A percentile compares a stretch with the other conserved stretches of the same genome.
Conservation (phyloP, 345 rosid species). For the Balakata baccata region DNA sequence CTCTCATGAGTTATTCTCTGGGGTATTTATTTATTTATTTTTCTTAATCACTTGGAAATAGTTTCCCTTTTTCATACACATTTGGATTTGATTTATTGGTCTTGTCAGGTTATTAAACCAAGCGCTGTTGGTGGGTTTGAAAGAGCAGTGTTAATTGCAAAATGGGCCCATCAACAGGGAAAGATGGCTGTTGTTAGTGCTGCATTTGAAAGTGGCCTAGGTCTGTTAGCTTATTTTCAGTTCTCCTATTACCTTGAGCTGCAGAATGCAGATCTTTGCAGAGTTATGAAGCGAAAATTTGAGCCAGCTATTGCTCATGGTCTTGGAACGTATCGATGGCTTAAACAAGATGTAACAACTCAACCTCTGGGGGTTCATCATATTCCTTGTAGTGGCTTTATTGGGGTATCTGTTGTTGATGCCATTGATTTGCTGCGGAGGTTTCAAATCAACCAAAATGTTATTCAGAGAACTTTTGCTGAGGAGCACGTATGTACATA, state of each 20-base stretch:
- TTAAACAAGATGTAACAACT: constrained; percentile 66
- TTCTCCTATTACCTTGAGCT: constrained; percentile 71
- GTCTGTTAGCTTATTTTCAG: constrained; percentile 61
- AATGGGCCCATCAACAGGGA: constrained; percentile 75
- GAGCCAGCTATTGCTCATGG: constrained; percentile 68
- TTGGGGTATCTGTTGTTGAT: constrained; percentile 62
- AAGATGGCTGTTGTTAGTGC: constrained; percentile 91
- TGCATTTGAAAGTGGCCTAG: constrained; percentile 79
- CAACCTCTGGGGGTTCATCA: constrained; percentile 47
- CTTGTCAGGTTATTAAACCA: constrained; percentile 78
- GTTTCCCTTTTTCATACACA: constrained; percentile 1
- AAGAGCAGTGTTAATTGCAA: constrained; percentile 66
- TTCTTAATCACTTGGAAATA: not conserved
- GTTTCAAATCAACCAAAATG: constrained; percentile 50
- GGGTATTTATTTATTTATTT: too few species aligned
- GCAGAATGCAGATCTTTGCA: constrained; percentile 47
- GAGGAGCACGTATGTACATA: constrained; percentile 48
- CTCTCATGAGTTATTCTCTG: not conserved
- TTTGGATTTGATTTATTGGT: constrained; percentile 12
- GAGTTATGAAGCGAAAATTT: constrained; percentile 34
- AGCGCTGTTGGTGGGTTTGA: constrained; percentile 89
- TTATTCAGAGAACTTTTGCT: constrained; percentile 36
- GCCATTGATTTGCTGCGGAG: constrained; percentile 49
- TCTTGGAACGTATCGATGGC: constrained; percentile 89
- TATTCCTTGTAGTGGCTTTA: constrained; percentile 43